Conservation (phyloP, 164 flowering plant species). For the Nymphaea thermarum region DNA sequence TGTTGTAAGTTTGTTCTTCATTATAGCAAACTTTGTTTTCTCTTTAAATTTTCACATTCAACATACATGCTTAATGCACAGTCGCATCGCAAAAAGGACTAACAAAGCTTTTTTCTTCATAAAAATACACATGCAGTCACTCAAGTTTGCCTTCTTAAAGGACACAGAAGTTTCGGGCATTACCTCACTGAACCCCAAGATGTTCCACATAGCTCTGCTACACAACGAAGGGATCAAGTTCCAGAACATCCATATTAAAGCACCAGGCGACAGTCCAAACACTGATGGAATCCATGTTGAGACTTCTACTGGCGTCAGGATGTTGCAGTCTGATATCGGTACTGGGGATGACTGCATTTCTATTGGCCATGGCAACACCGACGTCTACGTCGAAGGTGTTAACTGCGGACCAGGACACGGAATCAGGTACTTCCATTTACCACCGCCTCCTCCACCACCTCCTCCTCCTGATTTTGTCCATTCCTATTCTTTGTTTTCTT, state of each 20-base stretch:
- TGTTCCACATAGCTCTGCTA: slow-evolving; percentile 19
- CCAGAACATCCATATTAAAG: slow-evolving; percentile 15
- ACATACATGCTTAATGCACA: no score
- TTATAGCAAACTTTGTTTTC: no score
- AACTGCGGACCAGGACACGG: not conserved
- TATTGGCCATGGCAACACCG: not conserved
- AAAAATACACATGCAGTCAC: no score
- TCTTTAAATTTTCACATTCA: not conserved
- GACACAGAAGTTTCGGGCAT: slow-evolving; percentile 1
- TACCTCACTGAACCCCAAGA: slow-evolving; percentile 27
- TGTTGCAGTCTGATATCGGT: not conserved
- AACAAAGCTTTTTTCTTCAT: no score
- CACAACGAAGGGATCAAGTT: slow-evolving; percentile 13
- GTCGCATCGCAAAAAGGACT: no score
- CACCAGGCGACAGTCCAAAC: slow-evolving; percentile 41
- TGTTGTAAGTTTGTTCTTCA: not conserved
- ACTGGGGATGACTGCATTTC: not conserved
- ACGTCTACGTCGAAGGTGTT: not conserved
- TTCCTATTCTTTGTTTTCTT: no score
- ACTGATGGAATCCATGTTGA: slow-evolving; percentile 25
- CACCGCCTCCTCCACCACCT: no score
- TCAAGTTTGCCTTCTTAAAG: no score
- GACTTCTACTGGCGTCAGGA: not conserved
- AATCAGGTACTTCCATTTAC: not conserved
- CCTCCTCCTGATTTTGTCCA: no score